A percentile compares a stretch with the other conserved stretches of the same genome.
These are phyloP conservation scores for Pseudozyma sp. DNA, from an alignment of 1,284 basidiomycete species.

Conservation along the genomic window DNA sequence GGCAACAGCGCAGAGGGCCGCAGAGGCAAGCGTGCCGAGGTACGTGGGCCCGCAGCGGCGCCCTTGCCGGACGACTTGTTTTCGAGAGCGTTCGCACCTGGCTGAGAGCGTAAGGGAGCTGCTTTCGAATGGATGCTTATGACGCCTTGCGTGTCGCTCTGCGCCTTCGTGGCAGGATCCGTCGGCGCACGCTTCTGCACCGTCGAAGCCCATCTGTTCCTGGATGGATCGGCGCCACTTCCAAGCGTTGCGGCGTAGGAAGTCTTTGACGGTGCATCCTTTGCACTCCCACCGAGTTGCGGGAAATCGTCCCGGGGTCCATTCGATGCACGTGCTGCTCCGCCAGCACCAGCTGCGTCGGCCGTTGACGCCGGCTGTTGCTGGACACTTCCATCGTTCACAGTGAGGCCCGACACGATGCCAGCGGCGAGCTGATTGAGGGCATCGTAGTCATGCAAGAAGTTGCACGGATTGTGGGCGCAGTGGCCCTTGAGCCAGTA, in stretches of 20 bases:
- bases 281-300: slow-evolving; percentile 72
- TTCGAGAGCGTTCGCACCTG: slow-evolving; percentile 7
- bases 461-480: slow-evolving; percentile 65
- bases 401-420: slow-evolving; percentile 63
- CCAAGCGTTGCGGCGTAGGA: slow-evolving; percentile 42
- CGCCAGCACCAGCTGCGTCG: slow-evolving; percentile 2
- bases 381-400: slow-evolving; percentile 65
- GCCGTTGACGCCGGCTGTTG: slow-evolving; percentile 70
- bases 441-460: slow-evolving; percentile 70
- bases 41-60: slow-evolving; percentile 6
- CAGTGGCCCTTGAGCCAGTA: slow-evolving; percentile 96
- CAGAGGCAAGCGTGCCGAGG: slow-evolving; percentile 72
- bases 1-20: slow-evolving; percentile 85
- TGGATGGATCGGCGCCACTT: slow-evolving; percentile 39
- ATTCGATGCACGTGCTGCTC: neutral
- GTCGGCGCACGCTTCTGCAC: slow-evolving; percentile 39
- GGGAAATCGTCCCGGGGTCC: slow-evolving; percentile 81
- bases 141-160: slow-evolving; percentile 29
- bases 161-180: slow-evolving; percentile 27
- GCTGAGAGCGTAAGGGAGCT: slow-evolving; percentile 21
- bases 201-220: slow-evolving; percentile 60
- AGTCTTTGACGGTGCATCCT: slow-evolving; percentile 20
- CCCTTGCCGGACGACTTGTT: slow-evolving; percentile 4
- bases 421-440: slow-evolving; percentile 75
- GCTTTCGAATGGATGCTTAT: slow-evolving; percentile 42